Evolutionary conservation across 345 rosid species (phyloP), one percentile per base, ranked within the genome.

Genomic region (Ricinus communis): DNA sequence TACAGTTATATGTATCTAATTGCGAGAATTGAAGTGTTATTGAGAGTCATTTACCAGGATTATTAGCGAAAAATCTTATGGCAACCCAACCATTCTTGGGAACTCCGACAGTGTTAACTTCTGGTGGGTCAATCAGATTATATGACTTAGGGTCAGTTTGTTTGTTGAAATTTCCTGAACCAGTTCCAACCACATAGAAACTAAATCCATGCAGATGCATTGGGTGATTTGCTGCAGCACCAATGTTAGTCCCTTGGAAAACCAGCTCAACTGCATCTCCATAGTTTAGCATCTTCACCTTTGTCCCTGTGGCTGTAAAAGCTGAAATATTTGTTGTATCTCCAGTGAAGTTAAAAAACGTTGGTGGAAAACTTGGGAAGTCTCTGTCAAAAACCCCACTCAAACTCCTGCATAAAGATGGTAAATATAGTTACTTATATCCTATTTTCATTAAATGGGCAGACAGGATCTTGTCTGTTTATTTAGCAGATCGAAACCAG

Each of bases 171-270:
- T 82, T 82, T 40, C 85, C 88, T 1, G 18, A 3, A 1, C 79
- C 84, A 9, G 33, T 61, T 3, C 88, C 88, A 13, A 85, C 85
- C 64, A 85, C 55, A 66, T 77, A 84, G 78, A 84, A 81, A 75
- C 80, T 81, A 47, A 40, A 75, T 1, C 85, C 87, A 38, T 85
- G 88, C 0, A 82, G 33, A 73, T 85, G 88, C 76, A 84, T 75
- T 0, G 87, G 87, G 69, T 84, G 87, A 62, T 75, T 75, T 28
- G 47, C 70, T 1, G 77, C 68, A 1, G 75, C 69, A 0, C 70
- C 52, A 0, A 82, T 28, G 50, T 80, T 80, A 5, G 88, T 85
- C 47, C 84, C 84, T 70, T 85, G 88, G 25, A 62, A 70, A 12
- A 85, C 79, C 9, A 85, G 70, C 38, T 85, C 88, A 0, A 85